Evolutionary conservation across 495 filamentous ascomycete species (phyloP), one percentile per base, ranked within the genome.

Genomic region (Penicilliopsis zonata): DNA sequence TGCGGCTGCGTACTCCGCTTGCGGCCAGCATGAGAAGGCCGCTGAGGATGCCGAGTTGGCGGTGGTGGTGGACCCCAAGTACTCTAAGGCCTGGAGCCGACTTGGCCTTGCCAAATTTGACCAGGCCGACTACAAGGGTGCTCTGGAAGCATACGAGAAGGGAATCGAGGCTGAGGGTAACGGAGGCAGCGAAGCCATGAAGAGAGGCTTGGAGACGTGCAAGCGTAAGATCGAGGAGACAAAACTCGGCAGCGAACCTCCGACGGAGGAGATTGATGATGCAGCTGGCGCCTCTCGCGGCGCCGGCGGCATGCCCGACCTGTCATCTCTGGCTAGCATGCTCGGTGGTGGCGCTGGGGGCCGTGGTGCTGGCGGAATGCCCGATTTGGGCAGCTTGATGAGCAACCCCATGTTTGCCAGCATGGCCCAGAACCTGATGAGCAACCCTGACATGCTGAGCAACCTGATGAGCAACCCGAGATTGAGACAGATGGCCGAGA

Each of bases 361-460:
- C 10, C 72, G 69, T 3, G 72, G 65, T 9, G 72, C 75, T 12
- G 82, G 86, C 23, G 83, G 85, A 21, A 83, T 88, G 80, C 86
- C 86, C 3, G 88, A 95, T 57, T 50, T 98, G 21, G 55, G 69
- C 35, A 68, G 64, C 34, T 73, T 98, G 49, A 95, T 98, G 90
- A 84, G 59, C 59, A 96, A 98, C 65, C 90, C 90, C 25, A 95
- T 96, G 90, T 87, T 98, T 53, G 65, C 85, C 25, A 79, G 65
- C 62, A 94, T 95, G 84, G 90, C 90, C 15, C 84, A 94, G 67
- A 94, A 84, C 50, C 53, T 98, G 25, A 95, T 95, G 88, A 80
- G 74, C 54, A 95, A 98, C 57, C 90, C 90, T 9, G 78, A 92
- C 4, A 74, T 81, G 70, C 74, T 98, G 67, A 70, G 69, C 50